Percentiles rank a stretch among this genome's conserved stretches.
Conservation (phyloP, 352 stramenopile genomes). For the Blastocystis sp. region DNA sequence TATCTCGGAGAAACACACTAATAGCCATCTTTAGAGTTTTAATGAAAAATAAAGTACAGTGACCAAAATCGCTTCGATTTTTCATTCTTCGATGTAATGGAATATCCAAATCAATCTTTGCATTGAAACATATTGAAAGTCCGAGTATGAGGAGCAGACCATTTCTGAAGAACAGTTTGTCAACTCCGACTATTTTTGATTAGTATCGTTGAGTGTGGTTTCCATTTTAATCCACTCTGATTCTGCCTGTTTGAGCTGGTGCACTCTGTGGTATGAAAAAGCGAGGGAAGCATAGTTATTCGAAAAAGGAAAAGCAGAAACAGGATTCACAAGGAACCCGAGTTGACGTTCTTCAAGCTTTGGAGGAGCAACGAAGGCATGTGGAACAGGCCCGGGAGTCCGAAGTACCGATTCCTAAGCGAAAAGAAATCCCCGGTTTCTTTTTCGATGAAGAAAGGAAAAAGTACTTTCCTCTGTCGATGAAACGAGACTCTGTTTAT, state of each 20-base stretch:
- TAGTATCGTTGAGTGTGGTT: background rate
- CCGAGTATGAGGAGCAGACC: background rate
- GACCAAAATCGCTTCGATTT: background rate
- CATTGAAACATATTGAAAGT: background rate
- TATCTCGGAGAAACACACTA: slow-evolving; percentile 13
- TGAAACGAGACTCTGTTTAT: background rate
- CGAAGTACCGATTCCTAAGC: background rate
- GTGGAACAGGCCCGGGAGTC: background rate
- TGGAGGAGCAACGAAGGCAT: background rate
- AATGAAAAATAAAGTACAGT: background rate
- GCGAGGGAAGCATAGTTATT: background rate
- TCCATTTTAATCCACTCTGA: too few species aligned
- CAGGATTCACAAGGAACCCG: background rate
- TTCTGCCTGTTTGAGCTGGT: background rate
- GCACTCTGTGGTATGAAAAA: background rate
- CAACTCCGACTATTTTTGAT: background rate
- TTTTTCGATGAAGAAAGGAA: slow-evolving; percentile 20
- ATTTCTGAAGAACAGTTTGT: background rate
- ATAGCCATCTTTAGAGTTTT: background rate
- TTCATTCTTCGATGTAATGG: background rate
- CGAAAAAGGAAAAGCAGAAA: background rate
- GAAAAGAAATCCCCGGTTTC: background rate
- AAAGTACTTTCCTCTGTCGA: slow-evolving; percentile 8
- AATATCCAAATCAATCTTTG: background rate
- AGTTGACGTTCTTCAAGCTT: background rate